Evolutionary conservation across 2,329 filamentous ascomycete species (phyloP), one percentile per base, ranked within the genome.

Genomic region (Exophiala aquamarina): DNA sequence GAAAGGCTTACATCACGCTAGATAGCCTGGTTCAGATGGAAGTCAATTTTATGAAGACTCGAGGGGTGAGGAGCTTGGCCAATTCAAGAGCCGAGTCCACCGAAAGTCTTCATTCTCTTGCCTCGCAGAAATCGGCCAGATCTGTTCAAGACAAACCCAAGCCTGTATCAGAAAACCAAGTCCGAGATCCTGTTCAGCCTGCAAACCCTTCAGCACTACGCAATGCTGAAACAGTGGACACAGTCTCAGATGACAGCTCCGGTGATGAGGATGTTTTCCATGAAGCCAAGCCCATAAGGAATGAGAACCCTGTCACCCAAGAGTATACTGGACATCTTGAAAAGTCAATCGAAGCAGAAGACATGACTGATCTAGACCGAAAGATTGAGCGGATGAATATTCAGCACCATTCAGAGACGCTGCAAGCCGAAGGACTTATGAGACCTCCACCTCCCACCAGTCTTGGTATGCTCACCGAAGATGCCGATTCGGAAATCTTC

Each of bases 1-100:
- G 92, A 52, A 95, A 94, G 65, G 92, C 92, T 0, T 97, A 87
- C 61, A 72, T 89, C 31, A 86, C 89, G 0, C 74, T 98, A 3
- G 87, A 95, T 60, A 77, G 77, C 8, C 87, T 98, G 45, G 77
- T 91, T 62, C 79, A 86, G 50, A 79, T 84, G 26, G 91, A 95
- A 68, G 78, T 78, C 18, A 81, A 77, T 51, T 82, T 77, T 51
- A 61, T 81, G 46, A 60, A 60, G 38, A 38, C 19, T 21, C 41
- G 50, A 14, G 37, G 40, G 13, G 37, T 38, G 3, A 49, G 44
- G 21, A 53, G 40, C 21, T 41, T 51, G 23, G 53, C 35, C 36
- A 35, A 29, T 28, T 53, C 55, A 34, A 39, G 53, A 40, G 33
- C 50, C 23, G 46, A 53, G 28, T 57, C 50, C 3, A 52, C 33